Evolutionary conservation across 2,329 filamentous ascomycete genomes (phyloP).

Genomic region (Didymellaceae sp.): DNA sequence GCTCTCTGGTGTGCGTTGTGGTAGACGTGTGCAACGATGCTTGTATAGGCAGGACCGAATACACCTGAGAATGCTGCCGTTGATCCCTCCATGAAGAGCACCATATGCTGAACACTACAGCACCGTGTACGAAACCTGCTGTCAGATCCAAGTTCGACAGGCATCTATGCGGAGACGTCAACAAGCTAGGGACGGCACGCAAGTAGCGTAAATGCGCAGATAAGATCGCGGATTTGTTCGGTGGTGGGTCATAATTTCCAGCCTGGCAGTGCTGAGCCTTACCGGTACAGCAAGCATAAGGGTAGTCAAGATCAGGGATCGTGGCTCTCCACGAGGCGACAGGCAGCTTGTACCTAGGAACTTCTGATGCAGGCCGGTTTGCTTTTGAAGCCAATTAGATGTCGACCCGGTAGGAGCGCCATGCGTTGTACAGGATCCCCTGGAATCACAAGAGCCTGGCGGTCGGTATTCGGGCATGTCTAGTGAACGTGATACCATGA

Average conservation of each 20-base stretch:
- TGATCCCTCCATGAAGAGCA: conserved; percentile 3
- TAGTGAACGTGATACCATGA: conserved; percentile 28
- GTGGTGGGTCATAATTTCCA: conserved; percentile 11
- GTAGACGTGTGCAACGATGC: conserved; percentile 21
- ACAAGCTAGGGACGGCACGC: conserved; percentile 27
- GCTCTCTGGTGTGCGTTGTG: conserved; percentile 3
- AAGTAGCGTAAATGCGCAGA: conserved; percentile 17
- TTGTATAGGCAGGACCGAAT: conserved; percentile 9
- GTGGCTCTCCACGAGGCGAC: conserved; percentile 26
- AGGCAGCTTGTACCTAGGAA: conserved; percentile 9
- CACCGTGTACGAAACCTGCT: not conserved
- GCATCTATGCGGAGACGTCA: conserved; percentile 27
- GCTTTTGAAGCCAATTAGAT: conserved; percentile 35
- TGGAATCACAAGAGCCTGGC: conserved; percentile 22
- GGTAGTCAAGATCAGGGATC: conserved; percentile 14
- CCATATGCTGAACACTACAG: not conserved
- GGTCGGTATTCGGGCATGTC: conserved; percentile 32
- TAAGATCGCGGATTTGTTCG: conserved; percentile 35
- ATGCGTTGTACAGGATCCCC: conserved; percentile 28
- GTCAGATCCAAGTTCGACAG: not conserved
- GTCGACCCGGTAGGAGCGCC: conserved; percentile 26
- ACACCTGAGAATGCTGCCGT: not conserved
- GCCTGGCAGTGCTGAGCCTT: conserved; percentile 8
- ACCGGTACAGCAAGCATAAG: conserved; percentile 10
- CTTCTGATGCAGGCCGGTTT: conserved; percentile 26